These are phyloP conservation scores for Auricularia cornea DNA, from an alignment of 768 basidiomycete species.

Conservation along the genomic window DNA sequence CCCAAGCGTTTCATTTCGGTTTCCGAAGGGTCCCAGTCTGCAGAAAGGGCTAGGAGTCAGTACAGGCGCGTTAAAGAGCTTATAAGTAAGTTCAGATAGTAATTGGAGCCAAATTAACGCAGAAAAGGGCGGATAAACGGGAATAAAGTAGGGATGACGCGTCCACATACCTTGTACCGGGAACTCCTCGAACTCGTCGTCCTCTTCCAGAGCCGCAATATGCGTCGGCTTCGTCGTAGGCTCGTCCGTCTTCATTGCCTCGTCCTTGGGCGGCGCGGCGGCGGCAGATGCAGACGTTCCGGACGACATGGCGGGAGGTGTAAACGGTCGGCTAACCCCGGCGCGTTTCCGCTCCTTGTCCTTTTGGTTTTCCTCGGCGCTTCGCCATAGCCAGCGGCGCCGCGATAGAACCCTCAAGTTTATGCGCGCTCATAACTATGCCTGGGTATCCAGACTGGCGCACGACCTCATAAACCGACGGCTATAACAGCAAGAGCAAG, in stretches of 20 bases:
- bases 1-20: conserved; percentile 75
- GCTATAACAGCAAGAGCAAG: no score
- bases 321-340: no score
- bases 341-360: no score
- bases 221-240: background rate
- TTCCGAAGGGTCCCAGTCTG: conserved; percentile 83
- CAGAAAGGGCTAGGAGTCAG: background rate
- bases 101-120: background rate
- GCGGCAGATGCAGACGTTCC: background rate
- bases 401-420: no score
- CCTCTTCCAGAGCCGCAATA: conserved; percentile 87
- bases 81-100: no score
- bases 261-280: background rate
- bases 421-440: no score
- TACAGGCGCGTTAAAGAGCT: background rate
- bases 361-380: no score
- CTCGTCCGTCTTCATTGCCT: background rate
- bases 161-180: conserved; percentile 61
- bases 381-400: no score
- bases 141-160: background rate
- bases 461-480: no score
- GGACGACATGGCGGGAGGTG: background rate
- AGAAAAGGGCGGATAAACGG: background rate
- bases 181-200: conserved; percentile 97
- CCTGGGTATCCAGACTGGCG: no score